Conservation (phyloP, 2,329 filamentous ascomycete genomes). For the Diplodia mutila region DNA sequence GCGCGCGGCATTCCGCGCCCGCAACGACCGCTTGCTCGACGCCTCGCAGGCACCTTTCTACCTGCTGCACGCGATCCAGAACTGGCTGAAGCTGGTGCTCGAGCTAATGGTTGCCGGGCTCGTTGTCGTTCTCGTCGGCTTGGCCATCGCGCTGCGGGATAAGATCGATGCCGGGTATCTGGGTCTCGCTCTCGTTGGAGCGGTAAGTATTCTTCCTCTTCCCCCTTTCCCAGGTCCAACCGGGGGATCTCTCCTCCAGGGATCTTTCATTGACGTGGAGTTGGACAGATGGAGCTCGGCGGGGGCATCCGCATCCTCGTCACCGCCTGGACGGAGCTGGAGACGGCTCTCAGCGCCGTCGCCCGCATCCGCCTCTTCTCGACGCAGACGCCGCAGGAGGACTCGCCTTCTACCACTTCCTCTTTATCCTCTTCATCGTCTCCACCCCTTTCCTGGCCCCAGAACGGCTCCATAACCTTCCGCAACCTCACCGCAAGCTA, state of each 20-base stretch:
- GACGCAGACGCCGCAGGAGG: conserved; percentile 29
- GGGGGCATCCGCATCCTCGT: conserved; percentile 42
- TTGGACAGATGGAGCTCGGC: conserved; percentile 32
- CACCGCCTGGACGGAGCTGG: conserved; percentile 59
- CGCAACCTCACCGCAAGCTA: conserved; percentile 51
- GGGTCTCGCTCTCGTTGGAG: conserved; percentile 51
- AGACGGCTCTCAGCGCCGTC: conserved; percentile 62
- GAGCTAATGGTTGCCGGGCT: conserved; percentile 47
- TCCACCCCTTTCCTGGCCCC: conserved; percentile 44
- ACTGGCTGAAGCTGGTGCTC: conserved; percentile 49
- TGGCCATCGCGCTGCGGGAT: conserved; percentile 41
- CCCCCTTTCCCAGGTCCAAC: too few species aligned
- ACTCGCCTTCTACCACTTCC: conserved; percentile 59
- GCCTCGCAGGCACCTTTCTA: conserved; percentile 51
- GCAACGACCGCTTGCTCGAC: conserved; percentile 45
- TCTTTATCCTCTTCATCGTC: conserved; percentile 31
- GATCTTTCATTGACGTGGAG: too few species aligned
- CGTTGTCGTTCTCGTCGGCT: conserved; percentile 42
- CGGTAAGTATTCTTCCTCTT: too few species aligned
- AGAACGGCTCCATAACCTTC: conserved; percentile 49
- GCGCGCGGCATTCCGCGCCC: conserved; percentile 45
- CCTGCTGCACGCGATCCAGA: conserved; percentile 50
- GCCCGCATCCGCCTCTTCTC: conserved; percentile 59
- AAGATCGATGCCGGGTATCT: conserved; percentile 54
- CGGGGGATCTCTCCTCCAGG: too few species aligned